Conservation (phyloP, 1,284 basidiomycete species). For the Microbotryum intermedium region DNA sequence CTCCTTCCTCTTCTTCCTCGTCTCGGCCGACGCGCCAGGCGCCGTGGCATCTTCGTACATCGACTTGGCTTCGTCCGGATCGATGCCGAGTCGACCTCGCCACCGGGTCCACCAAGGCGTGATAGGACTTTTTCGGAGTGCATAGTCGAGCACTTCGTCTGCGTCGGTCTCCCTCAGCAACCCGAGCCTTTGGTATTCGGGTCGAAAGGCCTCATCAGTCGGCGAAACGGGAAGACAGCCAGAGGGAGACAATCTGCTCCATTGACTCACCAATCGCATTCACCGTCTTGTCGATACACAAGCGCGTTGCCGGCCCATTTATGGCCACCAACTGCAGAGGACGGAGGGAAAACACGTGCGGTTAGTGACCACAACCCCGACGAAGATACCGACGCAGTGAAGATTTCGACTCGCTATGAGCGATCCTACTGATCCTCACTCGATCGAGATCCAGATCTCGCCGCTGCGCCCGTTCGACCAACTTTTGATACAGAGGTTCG, state of each 20-base stretch:
- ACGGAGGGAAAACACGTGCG: no score
- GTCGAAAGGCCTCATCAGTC: neutral
- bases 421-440: constrained; percentile 15
- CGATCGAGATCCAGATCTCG: constrained; percentile 11
- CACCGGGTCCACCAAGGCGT: constrained; percentile 37
- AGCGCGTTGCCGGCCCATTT: constrained; percentile 39
- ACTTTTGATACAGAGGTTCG: constrained; percentile 32
- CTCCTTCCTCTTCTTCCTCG: constrained; percentile 10
- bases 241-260: no score
- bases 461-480: constrained; percentile 30
- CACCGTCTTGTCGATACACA: constrained; percentile 37
- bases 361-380: constrained; percentile 18
- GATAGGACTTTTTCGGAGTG: constrained; percentile 31
- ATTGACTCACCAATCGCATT: constrained; percentile 33
- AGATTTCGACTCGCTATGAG: constrained; percentile 26
- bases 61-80: constrained; percentile 25
- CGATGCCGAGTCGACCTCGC: constrained; percentile 38
- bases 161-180: constrained; percentile 33
- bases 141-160: constrained; percentile 33
- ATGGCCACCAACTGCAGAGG: constrained; percentile 29
- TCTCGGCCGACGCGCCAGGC: neutral
- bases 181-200: constrained; percentile 26
- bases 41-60: constrained; percentile 22
- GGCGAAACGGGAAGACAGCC: neutral
- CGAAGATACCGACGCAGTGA: constrained; percentile 22